Percentiles rank a stretch among this genome's conserved stretches.
These are phyloP conservation scores for Aspergillus sojae DNA, from an alignment of 2,329 filamentous ascomycete species.

Conservation along the genomic window DNA sequence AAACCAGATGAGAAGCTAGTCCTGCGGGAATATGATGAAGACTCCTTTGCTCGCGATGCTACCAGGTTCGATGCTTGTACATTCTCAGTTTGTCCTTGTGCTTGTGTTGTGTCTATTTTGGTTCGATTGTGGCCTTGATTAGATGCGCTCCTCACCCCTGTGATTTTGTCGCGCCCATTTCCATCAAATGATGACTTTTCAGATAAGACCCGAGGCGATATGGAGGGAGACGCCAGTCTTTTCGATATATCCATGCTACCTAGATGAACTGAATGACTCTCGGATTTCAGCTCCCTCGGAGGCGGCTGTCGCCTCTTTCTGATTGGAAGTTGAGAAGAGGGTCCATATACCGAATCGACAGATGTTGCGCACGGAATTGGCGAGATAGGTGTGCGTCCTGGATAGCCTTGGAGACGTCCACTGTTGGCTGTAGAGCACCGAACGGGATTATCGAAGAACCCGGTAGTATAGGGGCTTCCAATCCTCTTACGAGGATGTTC, in stretches of 20 bases:
- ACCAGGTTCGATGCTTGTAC: conserved; percentile 5
- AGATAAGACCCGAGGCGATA: conserved; percentile 24
- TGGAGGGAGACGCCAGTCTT: conserved; percentile 26
- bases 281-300: conserved; percentile 16
- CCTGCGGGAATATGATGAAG: conserved; percentile 32
- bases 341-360: conserved; percentile 19
- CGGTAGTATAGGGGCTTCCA: conserved; percentile 11
- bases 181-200: conserved; percentile 27
- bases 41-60: conserved; percentile 4
- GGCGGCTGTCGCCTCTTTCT: conserved; percentile 27
- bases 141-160: conserved; percentile 12
- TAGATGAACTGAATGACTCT: conserved; percentile 28
- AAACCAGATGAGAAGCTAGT: conserved; percentile 18
- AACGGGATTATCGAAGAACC: background rate
- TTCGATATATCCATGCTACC: conserved; percentile 33
- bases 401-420: conserved; percentile 1
- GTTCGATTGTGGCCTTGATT: conserved; percentile 9
- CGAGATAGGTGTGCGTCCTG: conserved; percentile 13
- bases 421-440: conserved; percentile 6
- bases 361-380: conserved; percentile 14
- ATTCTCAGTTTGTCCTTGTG: conserved; percentile 7
- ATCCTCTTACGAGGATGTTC: conserved; percentile 6
- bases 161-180: conserved; percentile 16
- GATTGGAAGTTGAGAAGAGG: conserved; percentile 22
- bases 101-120: background rate